phyloP scores from a whole-genome alignment of 805 yeast species.

The Starmerella tilneyi region DNA sequence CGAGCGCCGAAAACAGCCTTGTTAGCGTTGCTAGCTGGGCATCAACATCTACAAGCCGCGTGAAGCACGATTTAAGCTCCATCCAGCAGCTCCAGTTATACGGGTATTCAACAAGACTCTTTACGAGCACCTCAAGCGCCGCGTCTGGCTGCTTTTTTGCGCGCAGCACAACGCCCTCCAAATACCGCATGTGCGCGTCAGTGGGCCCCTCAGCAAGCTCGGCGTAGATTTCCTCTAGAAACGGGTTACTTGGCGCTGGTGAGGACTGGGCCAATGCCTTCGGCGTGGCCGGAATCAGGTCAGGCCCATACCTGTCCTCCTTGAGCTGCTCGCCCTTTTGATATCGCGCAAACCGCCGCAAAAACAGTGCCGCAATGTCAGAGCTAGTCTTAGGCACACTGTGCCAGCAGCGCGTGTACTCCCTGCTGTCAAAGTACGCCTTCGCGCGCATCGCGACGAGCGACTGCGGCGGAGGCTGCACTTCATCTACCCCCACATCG shows the following conservation, averaged over 20 bases:
- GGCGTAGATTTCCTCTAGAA: constrained; percentile 32
- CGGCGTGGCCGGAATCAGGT: constrained; percentile 32
- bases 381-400: constrained; percentile 40
- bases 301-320: constrained; percentile 63
- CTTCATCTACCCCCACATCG: constrained; percentile 21
- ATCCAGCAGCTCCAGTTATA: constrained; percentile 92
- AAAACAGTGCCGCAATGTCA: constrained; percentile 36
- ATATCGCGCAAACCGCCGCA: constrained; percentile 57
- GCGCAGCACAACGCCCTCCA: constrained; percentile 57
- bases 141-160: constrained; percentile 48
- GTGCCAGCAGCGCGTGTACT: constrained; percentile 67
- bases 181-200: constrained; percentile 53
- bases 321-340: constrained; percentile 66
- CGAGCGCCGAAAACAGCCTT: background rate
- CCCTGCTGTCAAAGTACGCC: constrained; percentile 68
- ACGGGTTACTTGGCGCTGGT: constrained; percentile 28
- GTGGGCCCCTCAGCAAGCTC: constrained; percentile 32
- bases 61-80: constrained; percentile 56
- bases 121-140: constrained; percentile 53
- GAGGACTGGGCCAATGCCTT: constrained; percentile 25
- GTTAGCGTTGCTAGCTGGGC: constrained; percentile 8
- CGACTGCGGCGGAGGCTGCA: constrained; percentile 26
- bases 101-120: constrained; percentile 59
- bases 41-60: constrained; percentile 22
- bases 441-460: constrained; percentile 53